A percentile compares a stretch with the other conserved stretches of the same genome.
These are phyloP conservation scores for Fusarium lateritium DNA, from an alignment of 2,329 filamentous ascomycete genomes.

Conservation along the genomic window DNA sequence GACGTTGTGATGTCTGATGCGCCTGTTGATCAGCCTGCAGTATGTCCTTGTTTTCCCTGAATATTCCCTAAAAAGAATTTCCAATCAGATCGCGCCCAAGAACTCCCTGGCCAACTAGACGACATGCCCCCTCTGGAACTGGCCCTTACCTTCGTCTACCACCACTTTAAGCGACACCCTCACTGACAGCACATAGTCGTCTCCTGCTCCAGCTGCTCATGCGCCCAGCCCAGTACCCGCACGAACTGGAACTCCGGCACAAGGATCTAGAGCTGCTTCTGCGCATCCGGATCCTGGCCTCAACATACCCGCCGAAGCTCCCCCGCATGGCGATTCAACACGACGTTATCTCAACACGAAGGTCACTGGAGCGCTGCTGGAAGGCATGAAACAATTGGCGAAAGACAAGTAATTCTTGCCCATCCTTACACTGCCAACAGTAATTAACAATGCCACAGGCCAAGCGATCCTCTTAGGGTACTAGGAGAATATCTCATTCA, in stretches of 20 bases:
- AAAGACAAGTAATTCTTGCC: conserved; percentile 75
- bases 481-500: conserved; percentile 80
- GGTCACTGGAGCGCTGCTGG: conserved; percentile 76
- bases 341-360: conserved; percentile 80
- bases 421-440: background rate
- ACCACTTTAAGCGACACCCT: background rate
- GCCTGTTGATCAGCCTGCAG: conserved; percentile 58
- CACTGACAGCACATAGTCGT: conserved; percentile 51
- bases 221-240: conserved; percentile 60
- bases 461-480: conserved; percentile 76
- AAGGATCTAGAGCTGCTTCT: conserved; percentile 69
- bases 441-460: conserved; percentile 59
- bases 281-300: conserved; percentile 68
- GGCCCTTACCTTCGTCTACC: conserved; percentile 13
- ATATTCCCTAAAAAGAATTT: background rate
- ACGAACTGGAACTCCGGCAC: conserved; percentile 65
- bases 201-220: conserved; percentile 56
- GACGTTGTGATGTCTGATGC: conserved; percentile 63
- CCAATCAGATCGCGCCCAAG: background rate
- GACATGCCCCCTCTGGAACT: background rate
- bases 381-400: conserved; percentile 81
- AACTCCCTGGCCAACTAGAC: too few species aligned
- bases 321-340: conserved; percentile 76
- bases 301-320: conserved; percentile 72
- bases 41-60: conserved; percentile 42